Base-by-base conservation (phyloP, 2,329 filamentous ascomycete genomes). In the Aspergillus awamori region DNA sequence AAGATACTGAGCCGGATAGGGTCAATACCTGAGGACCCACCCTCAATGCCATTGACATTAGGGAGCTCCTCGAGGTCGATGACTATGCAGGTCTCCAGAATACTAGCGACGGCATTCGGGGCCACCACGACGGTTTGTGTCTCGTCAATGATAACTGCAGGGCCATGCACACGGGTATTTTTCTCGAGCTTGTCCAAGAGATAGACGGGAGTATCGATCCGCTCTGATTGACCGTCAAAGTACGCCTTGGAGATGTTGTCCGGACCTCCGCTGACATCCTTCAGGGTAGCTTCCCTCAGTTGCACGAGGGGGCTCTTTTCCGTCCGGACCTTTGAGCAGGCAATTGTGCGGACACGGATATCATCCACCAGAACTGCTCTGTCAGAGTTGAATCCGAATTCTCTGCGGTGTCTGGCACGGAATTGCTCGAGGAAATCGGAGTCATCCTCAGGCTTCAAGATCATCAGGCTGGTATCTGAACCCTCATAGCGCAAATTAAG, bases 371-470 rank as follows among this genome's bases (percentile, higher is more conserved):
- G 90, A 52, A 97, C 90, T 58, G 96, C 89, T 54, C 93, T 84
- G 57, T 96, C 91, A 13, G 87, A 87, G 0, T 91, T 95, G 72
- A 97, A 97, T 0, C 92, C 92, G 72, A 97, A 97, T 70, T 97
- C 93, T 70, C 94, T 91, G 53, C 91, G 88, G 73, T 97, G 94
- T 66, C 96, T 91, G 68, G 88, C 87, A 39, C 94, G 82, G 72
- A 98, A 97, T 0, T 91, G 91, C 64, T 88, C 85, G 2, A 89
- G 89, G 76, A 94, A 97, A 2, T 89, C 89, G 86, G 89, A 93
- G 86, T 90, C 94, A 57, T 89, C 85, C 4, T 87, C 87, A 81
- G 5, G 91, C 89, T 76, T 74, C 4, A 80, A 67, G 15, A 84
- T 80, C 75, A 82, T 81, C 38, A 85, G 67, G 20, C 75, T 79